Evolutionary conservation across 2,329 filamentous ascomycete species (phyloP), one percentile per base, ranked within the genome.

Genomic region (Sclerotinia sclerotiorum): DNA sequence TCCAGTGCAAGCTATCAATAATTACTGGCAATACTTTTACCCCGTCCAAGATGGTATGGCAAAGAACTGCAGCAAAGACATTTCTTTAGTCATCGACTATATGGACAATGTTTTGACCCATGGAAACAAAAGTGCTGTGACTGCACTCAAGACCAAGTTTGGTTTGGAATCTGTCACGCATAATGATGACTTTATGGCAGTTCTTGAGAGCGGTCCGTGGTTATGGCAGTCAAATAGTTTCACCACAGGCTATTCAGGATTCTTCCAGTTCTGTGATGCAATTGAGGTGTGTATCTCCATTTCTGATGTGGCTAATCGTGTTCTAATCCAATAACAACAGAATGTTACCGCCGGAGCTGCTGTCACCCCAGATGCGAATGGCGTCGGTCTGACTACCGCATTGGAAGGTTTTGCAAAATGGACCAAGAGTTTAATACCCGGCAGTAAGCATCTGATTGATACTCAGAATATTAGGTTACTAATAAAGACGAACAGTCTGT

Each of bases 11-110:
- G 82, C 83, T 0, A 81, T 87, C 46, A 80, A 82, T 32, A 80
- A 88, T 75, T 87, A 83, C 73, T 88, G 84, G 84, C 79, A 83
- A 75, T 88, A 88, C 72, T 88, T 86, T 73, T 73, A 79, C 5
- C 85, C 85, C 0, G 80, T 87, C n/a, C 82, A 85, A 73, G 73
- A 84, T 44, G 85, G 84, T 10, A 87, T 88, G 84, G 81, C 86
- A 7, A 75, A 80, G 72, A 88, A 88, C 76, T 88, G 86, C 78
- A 86, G 82, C 74, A 78, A 74, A 3, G 85, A 87, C 73, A 77
- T 87, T 42, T 76, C 79, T 1, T 78, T 80, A 4, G 84, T 88
- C 24, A 79, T 87, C 49, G 80, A 84, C 11, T 78, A 88, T 71
- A 79, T 88, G n/a, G 85, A 88, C 74, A 78, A 76, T 65, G 79